Percentiles rank a stretch among this genome's conserved stretches.
Evolutionary conservation across 2,329 filamentous ascomycete genomes (phyloP).

Genomic region (Fusarium torreyae): DNA sequence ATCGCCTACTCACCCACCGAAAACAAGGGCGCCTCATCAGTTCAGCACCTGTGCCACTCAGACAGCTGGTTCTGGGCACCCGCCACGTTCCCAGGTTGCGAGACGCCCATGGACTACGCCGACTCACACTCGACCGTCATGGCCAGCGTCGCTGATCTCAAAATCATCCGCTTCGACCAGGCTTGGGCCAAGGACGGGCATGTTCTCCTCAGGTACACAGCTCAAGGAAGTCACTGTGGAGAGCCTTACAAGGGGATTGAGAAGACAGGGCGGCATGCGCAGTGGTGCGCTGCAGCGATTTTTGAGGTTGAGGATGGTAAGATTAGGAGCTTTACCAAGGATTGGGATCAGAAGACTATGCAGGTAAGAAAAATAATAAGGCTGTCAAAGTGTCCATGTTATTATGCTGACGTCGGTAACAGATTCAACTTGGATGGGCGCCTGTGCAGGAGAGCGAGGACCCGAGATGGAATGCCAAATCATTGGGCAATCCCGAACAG

Average conservation of each 20-base stretch:
- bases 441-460: conserved; percentile 44
- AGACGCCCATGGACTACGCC: conserved; percentile 44
- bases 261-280: conserved; percentile 37
- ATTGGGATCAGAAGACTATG: conserved; percentile 37
- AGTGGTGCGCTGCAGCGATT: conserved; percentile 41
- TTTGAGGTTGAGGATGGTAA: conserved; percentile 44
- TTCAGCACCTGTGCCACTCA: conserved; percentile 28
- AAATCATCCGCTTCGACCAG: conserved; percentile 45
- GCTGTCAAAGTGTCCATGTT: too few relatives aligned
- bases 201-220: conserved; percentile 46
- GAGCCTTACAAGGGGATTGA: conserved; percentile 45
- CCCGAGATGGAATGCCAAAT: conserved; percentile 43
- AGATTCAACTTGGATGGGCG: conserved; percentile 48
- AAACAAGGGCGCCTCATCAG: conserved; percentile 33
- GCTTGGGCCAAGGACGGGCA: conserved; percentile 46
- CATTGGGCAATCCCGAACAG: conserved; percentile 30
- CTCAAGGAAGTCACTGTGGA: conserved; percentile 43
- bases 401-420: not conserved
- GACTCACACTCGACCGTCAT: conserved; percentile 44
- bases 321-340: conserved; percentile 36
- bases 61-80: conserved; percentile 42
- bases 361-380: conserved; percentile 1
- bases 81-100: conserved; percentile 35
- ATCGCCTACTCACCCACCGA: conserved; percentile 35
- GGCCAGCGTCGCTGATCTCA: conserved; percentile 42